Percentiles rank a stretch among this genome's conserved stretches.
These are phyloP conservation scores for Debaryomyces sp. DNA, from an alignment of 1,139 yeast species.

Conservation along the genomic window DNA sequence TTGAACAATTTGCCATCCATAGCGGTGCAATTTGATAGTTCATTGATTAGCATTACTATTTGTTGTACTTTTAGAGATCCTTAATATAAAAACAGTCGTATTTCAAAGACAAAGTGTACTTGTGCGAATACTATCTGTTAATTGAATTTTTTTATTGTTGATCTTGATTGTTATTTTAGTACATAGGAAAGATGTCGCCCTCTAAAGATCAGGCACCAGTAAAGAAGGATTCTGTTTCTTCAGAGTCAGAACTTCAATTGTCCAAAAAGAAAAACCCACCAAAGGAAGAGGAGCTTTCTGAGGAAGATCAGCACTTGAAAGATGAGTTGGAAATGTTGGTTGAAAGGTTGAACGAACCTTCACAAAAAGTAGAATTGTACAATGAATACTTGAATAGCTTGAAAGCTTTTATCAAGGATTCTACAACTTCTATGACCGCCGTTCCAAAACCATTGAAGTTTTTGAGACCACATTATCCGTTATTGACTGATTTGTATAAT, in stretches of 20 bases:
- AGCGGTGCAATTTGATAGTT: neutral
- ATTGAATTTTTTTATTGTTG: constrained; percentile 3
- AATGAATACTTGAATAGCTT: constrained; percentile 63
- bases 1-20: constrained; percentile 7
- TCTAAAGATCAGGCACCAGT: constrained; percentile 21
- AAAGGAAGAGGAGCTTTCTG: constrained; percentile 82
- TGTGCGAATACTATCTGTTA: neutral
- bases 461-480: constrained; percentile 81
- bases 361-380: constrained; percentile 52
- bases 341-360: constrained; percentile 60
- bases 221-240: constrained; percentile 14
- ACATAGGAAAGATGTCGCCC: constrained; percentile 21
- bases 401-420: constrained; percentile 80
- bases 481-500: constrained; percentile 64
- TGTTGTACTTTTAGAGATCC: constrained; percentile 4
- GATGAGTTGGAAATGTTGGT: constrained; percentile 86
- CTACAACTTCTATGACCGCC: constrained; percentile 98
- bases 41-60: constrained; percentile 3
- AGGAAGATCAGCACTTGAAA: constrained; percentile 90
- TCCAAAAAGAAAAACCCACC: constrained; percentile 31
- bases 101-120: neutral
- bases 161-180: constrained; percentile 3
- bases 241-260: constrained; percentile 15
- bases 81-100: constrained; percentile 2
- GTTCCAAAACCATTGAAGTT: constrained; percentile 98